phyloP scores from a whole-genome alignment of 805 yeast genomes.

The Candida lessepsii region DNA sequence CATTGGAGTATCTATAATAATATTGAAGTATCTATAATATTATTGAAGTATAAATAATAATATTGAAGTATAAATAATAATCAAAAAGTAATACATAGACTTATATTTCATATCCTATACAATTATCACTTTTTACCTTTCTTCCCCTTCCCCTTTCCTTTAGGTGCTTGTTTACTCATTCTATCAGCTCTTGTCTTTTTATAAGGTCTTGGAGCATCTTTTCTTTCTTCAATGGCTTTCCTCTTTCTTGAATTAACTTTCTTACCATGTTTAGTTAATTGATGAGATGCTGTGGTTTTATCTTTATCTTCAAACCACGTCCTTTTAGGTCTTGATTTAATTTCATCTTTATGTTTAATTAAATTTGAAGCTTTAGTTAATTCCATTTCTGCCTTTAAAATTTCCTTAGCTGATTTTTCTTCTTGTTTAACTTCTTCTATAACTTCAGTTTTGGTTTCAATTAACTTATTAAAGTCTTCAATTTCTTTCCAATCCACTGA shows the following conservation, averaged over 20 bases:
- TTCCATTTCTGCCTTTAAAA: slow-evolving; percentile 88
- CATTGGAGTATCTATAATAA: no score
- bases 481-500: slow-evolving; percentile 88
- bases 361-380: slow-evolving; percentile 81
- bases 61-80: no score
- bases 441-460: slow-evolving; percentile 57
- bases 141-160: slow-evolving; percentile 23
- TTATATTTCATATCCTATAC: neutral
- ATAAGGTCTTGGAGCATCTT: slow-evolving; percentile 58
- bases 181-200: slow-evolving; percentile 82
- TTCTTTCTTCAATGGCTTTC: slow-evolving; percentile 61
- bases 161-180: slow-evolving; percentile 20
- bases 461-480: slow-evolving; percentile 60
- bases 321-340: slow-evolving; percentile 85
- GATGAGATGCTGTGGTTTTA: slow-evolving; percentile 37
- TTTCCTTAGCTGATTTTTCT: slow-evolving; percentile 85
- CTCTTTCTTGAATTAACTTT: slow-evolving; percentile 66
- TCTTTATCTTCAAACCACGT: slow-evolving; percentile 86
- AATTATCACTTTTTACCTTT: slow-evolving; percentile 1
- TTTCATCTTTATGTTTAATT: slow-evolving; percentile 76
- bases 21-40: no score
- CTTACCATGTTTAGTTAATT: slow-evolving; percentile 49
- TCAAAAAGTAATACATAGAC: no score
- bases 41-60: no score
- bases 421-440: slow-evolving; percentile 80